These are phyloP conservation scores for Pachysolen tannophilus DNA, from an alignment of 805 yeast species.

Conservation along the genomic window DNA sequence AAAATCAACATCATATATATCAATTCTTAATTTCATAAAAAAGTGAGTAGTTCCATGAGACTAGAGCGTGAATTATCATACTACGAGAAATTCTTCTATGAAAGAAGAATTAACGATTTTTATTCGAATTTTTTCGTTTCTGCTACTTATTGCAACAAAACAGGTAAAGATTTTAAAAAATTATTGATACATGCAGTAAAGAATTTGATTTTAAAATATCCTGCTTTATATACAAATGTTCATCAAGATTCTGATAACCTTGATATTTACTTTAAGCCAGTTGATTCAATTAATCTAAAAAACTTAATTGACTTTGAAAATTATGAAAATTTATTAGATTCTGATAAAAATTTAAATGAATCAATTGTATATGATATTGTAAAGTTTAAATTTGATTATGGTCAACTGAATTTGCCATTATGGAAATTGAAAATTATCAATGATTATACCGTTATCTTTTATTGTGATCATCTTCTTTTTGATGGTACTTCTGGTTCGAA, in stretches of 20 bases:
- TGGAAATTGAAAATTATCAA: conserved; percentile 16
- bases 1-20: too few species aligned
- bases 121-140: conserved; percentile 7
- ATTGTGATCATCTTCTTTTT: conserved; percentile 22
- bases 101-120: neutral
- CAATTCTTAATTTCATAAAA: too few species aligned
- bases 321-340: neutral
- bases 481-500: conserved; percentile 26
- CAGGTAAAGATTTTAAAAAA: neutral
- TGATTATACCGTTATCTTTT: conserved; percentile 12
- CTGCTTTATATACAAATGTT: conserved; percentile 1
- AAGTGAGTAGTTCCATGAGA: too few species aligned
- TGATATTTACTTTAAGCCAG: neutral
- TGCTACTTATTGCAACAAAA: neutral
- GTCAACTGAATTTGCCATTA: conserved; percentile 10
- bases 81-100: conserved; percentile 6
- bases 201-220: conserved; percentile 10
- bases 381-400: conserved; percentile 1
- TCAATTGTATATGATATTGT: neutral
- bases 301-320: neutral
- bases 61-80: neutral
- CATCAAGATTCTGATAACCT: neutral
- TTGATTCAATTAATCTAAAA: neutral
- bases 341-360: neutral
- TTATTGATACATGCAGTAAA: conserved; percentile 10